Evolutionary conservation across 495 filamentous ascomycete species (phyloP), one percentile per base, ranked within the genome.

Genomic region (Xylaria palmicola): DNA sequence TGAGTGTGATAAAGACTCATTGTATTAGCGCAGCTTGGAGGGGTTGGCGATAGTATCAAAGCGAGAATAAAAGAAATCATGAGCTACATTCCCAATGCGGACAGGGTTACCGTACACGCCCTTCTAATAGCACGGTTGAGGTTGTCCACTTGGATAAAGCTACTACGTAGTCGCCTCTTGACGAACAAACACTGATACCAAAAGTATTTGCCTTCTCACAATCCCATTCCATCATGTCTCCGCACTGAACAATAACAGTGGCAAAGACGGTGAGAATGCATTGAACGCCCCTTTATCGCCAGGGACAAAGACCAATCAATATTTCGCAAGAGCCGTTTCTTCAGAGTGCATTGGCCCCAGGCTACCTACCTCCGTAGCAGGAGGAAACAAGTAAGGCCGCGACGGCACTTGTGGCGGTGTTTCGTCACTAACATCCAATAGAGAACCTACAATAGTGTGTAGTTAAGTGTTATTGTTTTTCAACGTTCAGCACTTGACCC

Each of bases 1-100:
- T n/a, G 58, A n/a, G 3, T 9, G 36, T 61, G 51, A 71, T 69
- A 71, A 71, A 71, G 68, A 62, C 36, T 51, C 64, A 71, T 71
- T 69, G 64, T 71, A 34, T 43, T 19, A n/a, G 8, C 43, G 27
- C n/a, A 55, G 55, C 39, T 39, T 50, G 47, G 43, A 60, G 32
- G 8, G 52, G 48, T 37, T 55, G 59, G 24, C 47, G 61, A 65
- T 53, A 71, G 64, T 64, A 41, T 67, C 68, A 69, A 71, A 71
- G 66, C 68, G 60, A 43, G 4, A 13, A 22, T 56, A 43, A 48
- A 69, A 68, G 60, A 62, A 36, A 44, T 29, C 26, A 52, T 69
- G 55, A 32, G 52, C 37, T 1, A 9, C 37, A 37, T 67, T 62
- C 66, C 67, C 43, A 27, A 65, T 71, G 64, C 68, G 66, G 68